A percentile compares a stretch with the other conserved stretches of the same genome.
Conservation (phyloP, 1,284 basidiomycete genomes). For the Heterobasidion occidentale region DNA sequence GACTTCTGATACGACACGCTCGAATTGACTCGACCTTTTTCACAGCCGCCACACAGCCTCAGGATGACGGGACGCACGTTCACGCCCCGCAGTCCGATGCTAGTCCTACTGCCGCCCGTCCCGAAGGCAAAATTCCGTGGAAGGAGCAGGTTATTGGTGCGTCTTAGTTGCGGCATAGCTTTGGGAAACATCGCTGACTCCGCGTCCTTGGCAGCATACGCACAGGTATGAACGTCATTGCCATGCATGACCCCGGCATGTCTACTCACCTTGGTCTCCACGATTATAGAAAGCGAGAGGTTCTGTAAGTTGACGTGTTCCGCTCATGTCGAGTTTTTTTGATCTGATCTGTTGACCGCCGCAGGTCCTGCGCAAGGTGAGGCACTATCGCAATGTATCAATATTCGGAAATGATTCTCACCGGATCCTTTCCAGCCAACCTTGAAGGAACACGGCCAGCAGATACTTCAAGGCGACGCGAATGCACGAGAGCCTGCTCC, state of each 20-base stretch:
- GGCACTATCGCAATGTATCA: neutral
- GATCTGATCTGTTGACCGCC: neutral
- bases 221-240: neutral
- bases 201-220: neutral
- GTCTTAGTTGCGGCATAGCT: neutral
- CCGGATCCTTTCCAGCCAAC: neutral
- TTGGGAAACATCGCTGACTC: too few relatives aligned
- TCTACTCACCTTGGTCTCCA: too few relatives aligned
- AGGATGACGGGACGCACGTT: conserved; percentile 1
- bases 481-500: conserved; percentile 10
- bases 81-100: neutral
- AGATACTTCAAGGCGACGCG: conserved; percentile 36
- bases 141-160: conserved; percentile 12
- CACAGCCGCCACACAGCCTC: neutral
- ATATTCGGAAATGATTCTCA: too few relatives aligned
- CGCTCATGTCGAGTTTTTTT: neutral
- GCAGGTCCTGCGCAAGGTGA: conserved; percentile 10
- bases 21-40: neutral
- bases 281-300: conserved; percentile 8
- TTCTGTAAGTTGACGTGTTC: conserved; percentile 6
- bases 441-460: conserved; percentile 40
- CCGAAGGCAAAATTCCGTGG: conserved; percentile 4
- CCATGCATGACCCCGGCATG: too few relatives aligned
- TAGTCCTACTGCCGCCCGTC: neutral
- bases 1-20: too few relatives aligned